A percentile compares a stretch with the other conserved stretches of the same genome.
Conservation (phyloP, 1,139 yeast species). For the Blastobotrys arbuscula region DNA sequence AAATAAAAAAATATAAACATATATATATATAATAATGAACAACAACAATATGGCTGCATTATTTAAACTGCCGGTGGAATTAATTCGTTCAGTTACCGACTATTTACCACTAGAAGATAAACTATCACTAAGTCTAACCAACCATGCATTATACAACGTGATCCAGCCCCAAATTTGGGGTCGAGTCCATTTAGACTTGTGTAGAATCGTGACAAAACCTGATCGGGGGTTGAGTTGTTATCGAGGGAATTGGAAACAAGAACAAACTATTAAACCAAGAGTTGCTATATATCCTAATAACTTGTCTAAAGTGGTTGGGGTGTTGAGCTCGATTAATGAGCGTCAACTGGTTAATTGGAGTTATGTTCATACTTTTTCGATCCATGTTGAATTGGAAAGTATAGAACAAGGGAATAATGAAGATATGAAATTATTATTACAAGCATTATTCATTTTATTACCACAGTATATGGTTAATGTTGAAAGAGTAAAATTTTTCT, state of each 20-base stretch:
- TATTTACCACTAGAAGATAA: constrained; percentile 1
- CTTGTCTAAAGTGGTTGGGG: not conserved
- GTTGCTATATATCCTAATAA: not conserved
- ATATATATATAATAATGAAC: no score
- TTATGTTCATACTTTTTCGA: constrained; percentile 1
- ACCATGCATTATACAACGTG: not conserved
- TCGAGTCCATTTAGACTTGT: constrained; percentile 7
- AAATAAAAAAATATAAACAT: no score
- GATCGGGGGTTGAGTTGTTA: constrained; percentile 1
- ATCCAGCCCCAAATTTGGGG: constrained; percentile 2
- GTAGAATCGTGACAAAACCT: constrained; percentile 5
- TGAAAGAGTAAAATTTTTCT: constrained; percentile 3
- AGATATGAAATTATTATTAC: not conserved
- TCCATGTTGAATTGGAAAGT: constrained; percentile 7
- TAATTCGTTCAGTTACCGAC: constrained; percentile 5
- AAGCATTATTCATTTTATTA: not conserved
- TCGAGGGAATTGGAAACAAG: constrained; percentile 1
- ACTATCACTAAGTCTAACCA: not conserved
- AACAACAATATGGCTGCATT: no score
- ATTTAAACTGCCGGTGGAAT: constrained; percentile 8
- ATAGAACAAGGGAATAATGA: not conserved
- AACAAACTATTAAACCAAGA: not conserved
- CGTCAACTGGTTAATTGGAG: not conserved
- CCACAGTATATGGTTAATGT: constrained; percentile 4
- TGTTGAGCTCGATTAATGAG: not conserved